Base-by-base conservation (phyloP, 768 basidiomycete species). In the Leccinum uliginosum region DNA sequence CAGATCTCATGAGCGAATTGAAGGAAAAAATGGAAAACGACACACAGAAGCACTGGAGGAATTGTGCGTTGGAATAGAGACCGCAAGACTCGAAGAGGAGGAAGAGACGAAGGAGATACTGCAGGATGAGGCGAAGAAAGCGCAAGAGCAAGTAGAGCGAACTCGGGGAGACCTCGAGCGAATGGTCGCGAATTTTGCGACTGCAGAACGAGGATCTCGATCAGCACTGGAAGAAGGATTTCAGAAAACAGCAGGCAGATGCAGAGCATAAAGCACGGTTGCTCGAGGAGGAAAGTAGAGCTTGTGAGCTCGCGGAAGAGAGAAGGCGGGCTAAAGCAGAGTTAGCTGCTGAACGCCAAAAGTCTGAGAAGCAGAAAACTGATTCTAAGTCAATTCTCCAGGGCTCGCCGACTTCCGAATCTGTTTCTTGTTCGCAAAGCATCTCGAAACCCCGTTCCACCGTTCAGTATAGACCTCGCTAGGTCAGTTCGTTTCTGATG, bases 1-100 rank as follows among this genome's bases (percentile, higher is more conserved):
- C 65, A 21, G 81, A 82, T 56, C 68, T 85, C 15, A 75, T 74
- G 57, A 72, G 74, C 17, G 81, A 82, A 38, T 63, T 83, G 6
- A 71, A 72, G 53, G 76, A 75, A 54, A 78, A 80, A 62, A n/a
- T n/a, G 72, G 72, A 5, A 65, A 74, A 54, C 71, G 74, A 19
- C 78, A 80, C 57, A 65, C 75, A 29, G 67, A 75, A 48, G 83
- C 84, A 58, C 65, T 83, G 52, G 68, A 69, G 15, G 67, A 67
- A 0, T 67, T 86, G 14, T 71, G 76, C 58, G 57, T 67, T 12
- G 80, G 81, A 45, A 79, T 80, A 68, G 72, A 76, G 57, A 75
- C 74, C 12, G 77, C 80, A 3, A 73, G 74, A 54, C 63, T 73
- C 10, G 61, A 58, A 29, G 73, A 79, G 30, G 79, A 81, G 54